A percentile compares a stretch with the other conserved stretches of the same genome.
Evolutionary conservation across 2,329 filamentous ascomycete species (phyloP).

Genomic region (Colletotrichum euphorbiae): DNA sequence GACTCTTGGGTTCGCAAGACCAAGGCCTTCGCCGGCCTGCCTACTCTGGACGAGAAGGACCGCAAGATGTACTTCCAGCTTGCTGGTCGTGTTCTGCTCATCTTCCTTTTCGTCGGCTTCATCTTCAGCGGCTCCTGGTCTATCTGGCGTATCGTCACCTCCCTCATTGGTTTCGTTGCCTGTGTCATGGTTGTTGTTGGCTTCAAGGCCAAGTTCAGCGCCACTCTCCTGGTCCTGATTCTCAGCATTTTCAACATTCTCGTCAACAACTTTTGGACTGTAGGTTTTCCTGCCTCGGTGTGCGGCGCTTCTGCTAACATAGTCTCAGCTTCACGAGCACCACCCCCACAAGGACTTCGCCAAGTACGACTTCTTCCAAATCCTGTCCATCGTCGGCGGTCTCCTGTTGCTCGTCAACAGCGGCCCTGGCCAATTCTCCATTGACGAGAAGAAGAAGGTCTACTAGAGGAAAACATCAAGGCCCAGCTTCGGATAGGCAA

Average conservation of each 20-base stretch:
- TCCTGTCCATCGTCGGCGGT: constrained; percentile 96
- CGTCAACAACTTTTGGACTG: constrained; percentile 99
- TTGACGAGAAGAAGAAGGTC: constrained; percentile 99
- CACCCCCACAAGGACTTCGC: constrained; percentile 99
- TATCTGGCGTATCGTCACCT: constrained; percentile 87
- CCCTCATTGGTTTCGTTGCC: constrained; percentile 85
- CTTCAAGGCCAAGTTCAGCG: constrained; percentile 99
- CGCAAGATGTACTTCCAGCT: constrained; percentile 99
- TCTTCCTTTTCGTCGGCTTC: constrained; percentile 97
- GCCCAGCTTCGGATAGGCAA: constrained; percentile 19
- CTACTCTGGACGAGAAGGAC: constrained; percentile 97
- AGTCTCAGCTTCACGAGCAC: constrained; percentile 85
- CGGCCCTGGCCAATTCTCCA: constrained; percentile 95
- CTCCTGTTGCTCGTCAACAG: constrained; percentile 98
- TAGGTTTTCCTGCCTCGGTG: constrained; percentile 61
- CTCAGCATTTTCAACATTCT: constrained; percentile 96
- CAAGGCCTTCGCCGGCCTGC: constrained; percentile 94
- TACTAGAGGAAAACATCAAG: constrained; percentile 68
- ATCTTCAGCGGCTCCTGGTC: constrained; percentile 96
- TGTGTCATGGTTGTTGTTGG: constrained; percentile 99
- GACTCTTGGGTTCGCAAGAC: constrained; percentile 98
- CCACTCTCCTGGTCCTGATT: constrained; percentile 93
- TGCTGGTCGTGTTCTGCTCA: constrained; percentile 91
- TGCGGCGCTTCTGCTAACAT: not conserved
- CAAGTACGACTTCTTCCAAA: constrained; percentile 99